These are phyloP conservation scores for Fusarium vanettenii DNA, from an alignment of 2,329 filamentous ascomycete genomes.

Conservation along the genomic window DNA sequence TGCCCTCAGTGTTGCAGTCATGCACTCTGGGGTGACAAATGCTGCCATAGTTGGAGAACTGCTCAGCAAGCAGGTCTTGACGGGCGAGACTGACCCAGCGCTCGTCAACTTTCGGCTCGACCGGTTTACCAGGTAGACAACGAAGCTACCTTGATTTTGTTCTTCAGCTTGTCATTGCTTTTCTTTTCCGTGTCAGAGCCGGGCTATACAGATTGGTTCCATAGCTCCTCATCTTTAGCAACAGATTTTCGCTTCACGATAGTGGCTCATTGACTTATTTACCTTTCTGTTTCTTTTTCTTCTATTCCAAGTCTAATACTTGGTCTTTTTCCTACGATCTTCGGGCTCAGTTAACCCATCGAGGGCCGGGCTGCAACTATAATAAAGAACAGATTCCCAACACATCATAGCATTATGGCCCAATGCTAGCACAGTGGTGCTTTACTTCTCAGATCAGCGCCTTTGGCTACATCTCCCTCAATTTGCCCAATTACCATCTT, in stretches of 20 bases:
- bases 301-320: background rate
- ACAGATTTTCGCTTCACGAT: background rate
- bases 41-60: conserved; percentile 29
- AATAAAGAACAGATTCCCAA: no score
- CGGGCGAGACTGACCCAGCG: background rate
- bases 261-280: background rate
- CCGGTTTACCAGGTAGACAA: background rate
- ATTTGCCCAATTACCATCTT: background rate
- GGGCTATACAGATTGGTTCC: background rate
- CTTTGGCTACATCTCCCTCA: background rate
- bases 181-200: background rate
- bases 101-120: background rate
- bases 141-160: background rate
- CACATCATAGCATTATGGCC: no score
- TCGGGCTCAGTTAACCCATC: no score
- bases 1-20: conserved; percentile 20
- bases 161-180: background rate
- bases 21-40: conserved; percentile 34
- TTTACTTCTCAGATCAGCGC: background rate
- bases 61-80: conserved; percentile 13
- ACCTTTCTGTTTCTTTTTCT: background rate
- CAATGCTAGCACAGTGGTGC: no score
- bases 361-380: no score
- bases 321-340: background rate
- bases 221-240: background rate